These are phyloP conservation scores for Penicillium turbatum DNA, from an alignment of 495 filamentous ascomycete species.

Conservation along the genomic window DNA sequence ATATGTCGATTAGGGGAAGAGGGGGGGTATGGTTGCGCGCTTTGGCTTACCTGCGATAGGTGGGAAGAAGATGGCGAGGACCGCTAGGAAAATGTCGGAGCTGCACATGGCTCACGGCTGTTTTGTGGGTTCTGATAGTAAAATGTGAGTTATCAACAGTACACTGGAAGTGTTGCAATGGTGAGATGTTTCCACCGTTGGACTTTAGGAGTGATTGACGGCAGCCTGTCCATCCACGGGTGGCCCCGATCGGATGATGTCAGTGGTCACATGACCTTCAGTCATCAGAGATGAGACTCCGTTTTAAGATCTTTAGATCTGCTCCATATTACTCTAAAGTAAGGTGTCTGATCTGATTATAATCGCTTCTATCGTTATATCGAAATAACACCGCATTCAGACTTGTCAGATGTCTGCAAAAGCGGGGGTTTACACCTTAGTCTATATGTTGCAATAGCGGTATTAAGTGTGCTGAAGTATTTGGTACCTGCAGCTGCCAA, in stretches of 20 bases:
- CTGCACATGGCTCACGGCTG: slow-evolving; percentile 51
- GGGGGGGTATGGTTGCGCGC: not conserved
- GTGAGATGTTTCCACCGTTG: not conserved
- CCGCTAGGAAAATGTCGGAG: slow-evolving; percentile 82
- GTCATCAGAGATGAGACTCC: not conserved
- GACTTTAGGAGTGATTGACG: not conserved
- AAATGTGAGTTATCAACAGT: not conserved
- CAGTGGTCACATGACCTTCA: slow-evolving; percentile 1
- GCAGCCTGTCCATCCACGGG: not conserved
- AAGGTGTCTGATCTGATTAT: not conserved
- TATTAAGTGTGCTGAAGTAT: not conserved
- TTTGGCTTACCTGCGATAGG: slow-evolving; percentile 76
- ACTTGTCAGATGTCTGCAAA: not conserved
- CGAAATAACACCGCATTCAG: not conserved
- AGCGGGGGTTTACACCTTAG: not conserved
- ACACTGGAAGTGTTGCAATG: not conserved
- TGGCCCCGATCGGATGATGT: slow-evolving; percentile 7
- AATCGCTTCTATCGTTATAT: too few species aligned
- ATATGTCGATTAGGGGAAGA: not conserved
- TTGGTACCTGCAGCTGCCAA: not conserved
- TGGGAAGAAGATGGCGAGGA: slow-evolving; percentile 89
- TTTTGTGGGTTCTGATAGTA: not conserved
- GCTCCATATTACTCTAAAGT: not conserved
- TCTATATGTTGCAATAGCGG: not conserved
- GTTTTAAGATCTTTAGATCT: too few species aligned